A percentile compares a stretch with the other conserved stretches of the same genome.
Conservation (phyloP, 768 basidiomycete species). For the Suillus brevipes region DNA sequence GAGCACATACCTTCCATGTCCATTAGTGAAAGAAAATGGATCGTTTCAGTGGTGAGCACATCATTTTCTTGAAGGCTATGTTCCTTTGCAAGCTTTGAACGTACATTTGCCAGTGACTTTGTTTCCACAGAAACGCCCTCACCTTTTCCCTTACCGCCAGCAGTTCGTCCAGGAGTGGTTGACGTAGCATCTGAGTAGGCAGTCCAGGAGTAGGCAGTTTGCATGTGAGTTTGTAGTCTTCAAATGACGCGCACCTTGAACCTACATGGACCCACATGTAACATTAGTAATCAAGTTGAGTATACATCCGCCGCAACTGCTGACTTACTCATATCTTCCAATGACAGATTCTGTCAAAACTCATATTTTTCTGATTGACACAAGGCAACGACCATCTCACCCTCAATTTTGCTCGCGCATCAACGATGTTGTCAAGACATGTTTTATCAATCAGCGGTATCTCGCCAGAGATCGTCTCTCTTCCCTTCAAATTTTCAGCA, state of each 20-base stretch:
- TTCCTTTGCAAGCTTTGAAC: no score
- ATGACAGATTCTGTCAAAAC: neutral
- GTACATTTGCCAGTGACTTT: no score
- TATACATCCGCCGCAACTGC: neutral
- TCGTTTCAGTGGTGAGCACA: neutral
- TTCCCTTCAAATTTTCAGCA: neutral
- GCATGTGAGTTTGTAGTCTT: no score
- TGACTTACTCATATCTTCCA: neutral
- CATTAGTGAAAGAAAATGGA: slow-evolving; percentile 1
- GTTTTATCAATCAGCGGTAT: neutral
- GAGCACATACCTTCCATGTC: no score
- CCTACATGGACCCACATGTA: neutral
- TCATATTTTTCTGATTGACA: neutral
- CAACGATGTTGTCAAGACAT: neutral
- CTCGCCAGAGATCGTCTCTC: neutral
- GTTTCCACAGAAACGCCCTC: no score
- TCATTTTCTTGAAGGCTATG: no score
- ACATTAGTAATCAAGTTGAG: neutral
- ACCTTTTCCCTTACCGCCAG: no score
- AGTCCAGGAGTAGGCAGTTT: no score
- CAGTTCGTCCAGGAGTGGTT: no score
- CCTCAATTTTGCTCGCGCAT: neutral
- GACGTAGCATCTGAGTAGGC: no score
- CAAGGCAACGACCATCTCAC: neutral
- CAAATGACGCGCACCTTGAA: no score